A percentile compares a stretch with the other conserved stretches of the same genome.
Evolutionary conservation across 2,329 filamentous ascomycete species (phyloP).

Genomic region (Clarireedia monteithiana): DNA sequence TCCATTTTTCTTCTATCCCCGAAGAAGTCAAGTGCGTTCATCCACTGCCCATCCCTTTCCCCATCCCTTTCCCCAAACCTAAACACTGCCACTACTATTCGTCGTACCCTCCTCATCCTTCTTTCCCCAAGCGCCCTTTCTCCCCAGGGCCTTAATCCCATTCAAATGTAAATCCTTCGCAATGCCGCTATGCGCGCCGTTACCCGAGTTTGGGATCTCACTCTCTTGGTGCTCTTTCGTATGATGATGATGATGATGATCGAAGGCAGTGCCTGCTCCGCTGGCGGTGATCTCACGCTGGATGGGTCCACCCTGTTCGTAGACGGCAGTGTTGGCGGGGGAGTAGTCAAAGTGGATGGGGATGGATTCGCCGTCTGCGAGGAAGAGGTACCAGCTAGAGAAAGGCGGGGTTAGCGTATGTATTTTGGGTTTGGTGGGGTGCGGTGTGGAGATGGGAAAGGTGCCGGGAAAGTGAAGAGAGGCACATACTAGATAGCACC

Average conservation of each 20-base stretch:
- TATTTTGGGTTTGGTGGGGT: neutral
- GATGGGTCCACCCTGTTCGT: constrained; percentile 17
- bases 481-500: constrained; percentile 34
- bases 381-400: constrained; percentile 38
- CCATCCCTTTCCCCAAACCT: neutral
- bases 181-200: constrained; percentile 13
- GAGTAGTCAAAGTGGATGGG: constrained; percentile 22
- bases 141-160: constrained; percentile 13
- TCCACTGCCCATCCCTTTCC: neutral
- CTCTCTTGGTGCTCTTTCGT: neutral
- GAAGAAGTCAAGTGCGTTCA: neutral
- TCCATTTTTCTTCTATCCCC: no score
- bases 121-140: neutral
- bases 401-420: neutral
- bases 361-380: constrained; percentile 24
- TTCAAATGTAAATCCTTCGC: constrained; percentile 15
- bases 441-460: neutral
- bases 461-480: neutral
- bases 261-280: constrained; percentile 12
- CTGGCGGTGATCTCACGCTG: constrained; percentile 11
- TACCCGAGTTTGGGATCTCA: constrained; percentile 15
- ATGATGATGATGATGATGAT: constrained; percentile 6
- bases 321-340: constrained; percentile 12
- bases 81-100: constrained; percentile 5
- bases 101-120: neutral